Base-by-base conservation (phyloP, 148 eudicot species). In the Amaranthus hypochondriacus region DNA sequence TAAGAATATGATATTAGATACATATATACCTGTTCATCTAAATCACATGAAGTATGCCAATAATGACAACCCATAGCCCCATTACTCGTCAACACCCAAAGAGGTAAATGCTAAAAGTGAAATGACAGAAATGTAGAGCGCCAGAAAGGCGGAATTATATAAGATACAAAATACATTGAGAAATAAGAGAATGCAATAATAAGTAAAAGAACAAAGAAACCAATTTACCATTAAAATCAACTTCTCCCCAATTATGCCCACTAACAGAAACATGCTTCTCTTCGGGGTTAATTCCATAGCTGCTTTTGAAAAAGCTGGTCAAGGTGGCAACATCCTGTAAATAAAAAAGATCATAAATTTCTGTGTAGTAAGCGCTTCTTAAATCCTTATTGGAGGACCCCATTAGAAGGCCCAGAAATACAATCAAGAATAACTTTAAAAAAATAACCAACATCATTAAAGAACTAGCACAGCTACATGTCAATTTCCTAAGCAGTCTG, bases 161-260 rank as follows among this genome's bases (percentile, higher is more conserved):
- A 7, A 66, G 12, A 66, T 21, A 59, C 18, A 21, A 10, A 28
- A 59, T 59, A 9, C 46, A 18, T 14, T 9, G 57, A 63, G 13
- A 14, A 5, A 5, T 4, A 9, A 56, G 9, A 56, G 7, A 15
- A 42, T 18, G 44, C 4, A 28, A 54, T 2, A 67, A 1, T n/a
- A 28, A 28, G 0, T 6, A 65, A 13, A 3, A 68, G 4, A 11
- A 53, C 9, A 57, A 60, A 10, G 46, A 66, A 66, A 60, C 12
- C 53, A 67, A 6, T 9, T 61, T 3, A 92, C 99, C 99, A 82
- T 86, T 86, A 58, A 92, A 81, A 68, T 95, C 97, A 65, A 95
- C 89, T 56, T 90, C 99, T 62, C 99, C 97, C 92, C 93, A 92
- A 77, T 95, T 95, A 77, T 90, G 95, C 51, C 99, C 99, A 83